A percentile compares a stretch with the other conserved stretches of the same genome.
Evolutionary conservation across 192 early-diverging fungal genomes (phyloP).

Genomic region (Coemansia asiatica): DNA sequence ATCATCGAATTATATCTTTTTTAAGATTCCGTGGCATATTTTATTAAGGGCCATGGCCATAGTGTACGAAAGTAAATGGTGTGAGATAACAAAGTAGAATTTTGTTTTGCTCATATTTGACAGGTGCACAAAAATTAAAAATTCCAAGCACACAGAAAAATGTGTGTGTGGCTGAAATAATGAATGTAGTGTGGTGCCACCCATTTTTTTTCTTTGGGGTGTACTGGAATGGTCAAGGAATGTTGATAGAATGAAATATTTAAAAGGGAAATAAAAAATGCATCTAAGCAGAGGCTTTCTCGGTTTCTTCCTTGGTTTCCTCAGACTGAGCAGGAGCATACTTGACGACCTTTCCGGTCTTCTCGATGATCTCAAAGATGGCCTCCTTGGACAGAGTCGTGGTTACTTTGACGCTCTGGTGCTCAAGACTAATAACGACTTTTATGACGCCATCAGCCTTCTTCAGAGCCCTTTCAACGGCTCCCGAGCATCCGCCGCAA

Average conservation of each 20-base stretch:
- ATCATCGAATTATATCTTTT: too few relatives aligned
- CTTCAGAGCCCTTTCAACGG: constrained; percentile 60
- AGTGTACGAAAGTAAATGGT: too few relatives aligned
- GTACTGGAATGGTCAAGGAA: too few relatives aligned
- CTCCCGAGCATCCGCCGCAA: constrained; percentile 65
- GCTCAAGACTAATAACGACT: constrained; percentile 60
- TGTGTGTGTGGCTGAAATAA: too few relatives aligned
- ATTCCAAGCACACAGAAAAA: too few relatives aligned
- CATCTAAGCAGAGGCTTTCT: neutral
- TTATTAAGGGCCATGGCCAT: too few relatives aligned
- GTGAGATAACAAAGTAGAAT: too few relatives aligned
- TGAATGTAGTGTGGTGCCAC: too few relatives aligned
- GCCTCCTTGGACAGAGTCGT: constrained; percentile 21
- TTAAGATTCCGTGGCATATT: too few relatives aligned
- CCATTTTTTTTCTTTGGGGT: too few relatives aligned
- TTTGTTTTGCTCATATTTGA: too few relatives aligned
- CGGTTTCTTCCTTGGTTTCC: neutral
- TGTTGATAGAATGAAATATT: neutral
- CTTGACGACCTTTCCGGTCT: constrained; percentile 44
- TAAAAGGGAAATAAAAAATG: neutral
- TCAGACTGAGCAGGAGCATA: neutral
- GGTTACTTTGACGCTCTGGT: constrained; percentile 59
- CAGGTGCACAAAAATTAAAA: too few relatives aligned
- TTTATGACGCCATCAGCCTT: constrained; percentile 57
- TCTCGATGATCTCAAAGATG: constrained; percentile 37